phyloP scores from a whole-genome alignment of 768 basidiomycete genomes.

The Chiua virens region DNA sequence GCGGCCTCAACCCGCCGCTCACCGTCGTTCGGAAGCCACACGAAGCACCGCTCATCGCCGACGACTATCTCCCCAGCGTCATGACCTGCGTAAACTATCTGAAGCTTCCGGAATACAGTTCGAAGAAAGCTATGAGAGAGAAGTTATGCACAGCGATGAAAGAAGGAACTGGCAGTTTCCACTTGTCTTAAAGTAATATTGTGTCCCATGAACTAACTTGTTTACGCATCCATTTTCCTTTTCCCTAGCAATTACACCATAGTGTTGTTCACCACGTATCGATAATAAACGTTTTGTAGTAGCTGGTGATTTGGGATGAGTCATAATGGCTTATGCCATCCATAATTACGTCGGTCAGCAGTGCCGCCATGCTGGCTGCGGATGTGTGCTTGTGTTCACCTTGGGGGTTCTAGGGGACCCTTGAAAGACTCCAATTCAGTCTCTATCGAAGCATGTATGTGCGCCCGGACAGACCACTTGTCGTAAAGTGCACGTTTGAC shows the following conservation, averaged over 20 bases:
- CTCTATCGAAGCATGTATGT: constrained; percentile 29
- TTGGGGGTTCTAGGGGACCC: background rate
- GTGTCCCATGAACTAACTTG: constrained; percentile 20
- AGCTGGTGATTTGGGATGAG: constrained; percentile 1
- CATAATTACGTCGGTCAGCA: background rate
- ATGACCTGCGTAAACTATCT: constrained; percentile 99
- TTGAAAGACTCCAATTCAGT: constrained; percentile 5
- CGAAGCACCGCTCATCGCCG: constrained; percentile 85
- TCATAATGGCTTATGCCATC: constrained; percentile 7
- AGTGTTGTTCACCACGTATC: constrained; percentile 6
- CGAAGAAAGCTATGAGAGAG: constrained; percentile 79
- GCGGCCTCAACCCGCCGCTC: constrained; percentile 87
- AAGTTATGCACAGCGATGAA: constrained; percentile 83
- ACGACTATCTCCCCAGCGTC: constrained; percentile 94
- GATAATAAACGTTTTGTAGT: constrained; percentile 5
- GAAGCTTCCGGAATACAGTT: constrained; percentile 94
- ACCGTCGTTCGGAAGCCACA: constrained; percentile 98
- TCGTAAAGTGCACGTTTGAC: constrained; percentile 84
- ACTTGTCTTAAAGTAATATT: constrained; percentile 68
- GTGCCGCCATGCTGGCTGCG: constrained; percentile 18
- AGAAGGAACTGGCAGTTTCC: constrained; percentile 97
- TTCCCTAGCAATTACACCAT: constrained; percentile 7
- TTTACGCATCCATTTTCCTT: constrained; percentile 17
- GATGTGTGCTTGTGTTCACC: constrained; percentile 17
- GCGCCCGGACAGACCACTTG: constrained; percentile 73